These are phyloP conservation scores for Xylaria venustula DNA, from an alignment of 495 filamentous ascomycete species.

Conservation along the genomic window DNA sequence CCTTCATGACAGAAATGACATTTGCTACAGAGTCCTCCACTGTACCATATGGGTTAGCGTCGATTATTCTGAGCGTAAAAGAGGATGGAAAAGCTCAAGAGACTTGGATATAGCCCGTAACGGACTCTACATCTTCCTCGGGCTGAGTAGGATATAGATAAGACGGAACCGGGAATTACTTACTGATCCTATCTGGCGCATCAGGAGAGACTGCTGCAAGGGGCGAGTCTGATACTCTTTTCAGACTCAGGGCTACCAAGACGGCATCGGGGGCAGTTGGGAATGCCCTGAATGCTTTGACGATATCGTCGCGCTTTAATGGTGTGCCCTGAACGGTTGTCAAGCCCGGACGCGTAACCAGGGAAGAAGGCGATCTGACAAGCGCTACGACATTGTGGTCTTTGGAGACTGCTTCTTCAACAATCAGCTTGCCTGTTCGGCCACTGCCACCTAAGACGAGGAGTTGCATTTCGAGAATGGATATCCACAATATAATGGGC, in stretches of 20 bases:
- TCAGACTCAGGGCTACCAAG: constrained; percentile 34
- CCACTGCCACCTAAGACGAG: constrained; percentile 45
- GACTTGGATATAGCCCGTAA: neutral
- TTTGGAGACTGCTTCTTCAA: constrained; percentile 39
- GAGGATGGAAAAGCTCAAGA: neutral
- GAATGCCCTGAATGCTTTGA: constrained; percentile 29
- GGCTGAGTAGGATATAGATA: neutral
- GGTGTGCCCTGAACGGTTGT: constrained; percentile 41
- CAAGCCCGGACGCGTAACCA: constrained; percentile 26
- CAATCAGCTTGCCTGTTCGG: constrained; percentile 41
- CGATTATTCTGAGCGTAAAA: constrained; percentile 2
- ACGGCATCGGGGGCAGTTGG: constrained; percentile 26
- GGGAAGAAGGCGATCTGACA: constrained; percentile 34
- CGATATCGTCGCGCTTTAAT: constrained; percentile 33
- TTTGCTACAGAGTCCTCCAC: constrained; percentile 33
- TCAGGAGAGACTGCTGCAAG: constrained; percentile 25
- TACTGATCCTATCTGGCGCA: constrained; percentile 21
- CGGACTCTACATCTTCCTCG: neutral
- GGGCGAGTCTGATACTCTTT: constrained; percentile 17
- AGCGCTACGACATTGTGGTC: constrained; percentile 43
- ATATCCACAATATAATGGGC: neutral
- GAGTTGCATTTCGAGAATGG: constrained; percentile 36
- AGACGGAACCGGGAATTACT: neutral
- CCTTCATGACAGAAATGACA: constrained; percentile 35
- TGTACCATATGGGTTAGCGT: constrained; percentile 4